A percentile compares a stretch with the other conserved stretches of the same genome.
phyloP scores from a whole-genome alignment of 345 rosid genomes.

The Salix suchowensis region DNA sequence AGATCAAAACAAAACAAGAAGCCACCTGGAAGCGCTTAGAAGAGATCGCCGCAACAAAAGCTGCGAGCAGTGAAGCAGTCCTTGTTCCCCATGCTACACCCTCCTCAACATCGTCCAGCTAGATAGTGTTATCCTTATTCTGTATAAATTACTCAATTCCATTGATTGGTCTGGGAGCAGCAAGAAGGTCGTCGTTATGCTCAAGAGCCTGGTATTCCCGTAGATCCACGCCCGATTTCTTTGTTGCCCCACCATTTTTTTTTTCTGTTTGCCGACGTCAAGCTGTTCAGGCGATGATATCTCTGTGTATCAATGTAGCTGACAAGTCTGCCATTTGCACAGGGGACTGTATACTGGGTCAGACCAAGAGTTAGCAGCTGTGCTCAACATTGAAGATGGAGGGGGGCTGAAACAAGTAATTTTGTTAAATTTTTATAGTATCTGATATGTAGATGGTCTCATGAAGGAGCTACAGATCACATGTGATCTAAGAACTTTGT shows the following conservation, averaged over 20 bases:
- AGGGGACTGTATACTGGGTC: neutral
- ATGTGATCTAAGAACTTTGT: conserved; percentile 13
- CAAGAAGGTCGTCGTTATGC: conserved; percentile 8
- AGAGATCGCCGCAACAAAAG: conserved; percentile 60
- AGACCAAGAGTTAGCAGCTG: neutral
- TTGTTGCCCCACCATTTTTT: neutral
- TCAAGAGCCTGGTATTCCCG: neutral
- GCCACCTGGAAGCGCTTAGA: conserved; percentile 60
- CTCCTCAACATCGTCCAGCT: conserved; percentile 17
- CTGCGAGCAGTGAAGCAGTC: conserved; percentile 29
- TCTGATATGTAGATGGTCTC: conserved; percentile 9
- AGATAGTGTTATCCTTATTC: conserved; percentile 11
- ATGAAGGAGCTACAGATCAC: conserved; percentile 16
- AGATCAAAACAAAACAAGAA: conserved; percentile 32
- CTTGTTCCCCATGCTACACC: conserved; percentile 18
- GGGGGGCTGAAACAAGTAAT: neutral
- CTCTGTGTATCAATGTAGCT: neutral
- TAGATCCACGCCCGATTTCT: neutral
- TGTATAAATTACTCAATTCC: conserved; percentile 8
- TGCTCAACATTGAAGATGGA: neutral
- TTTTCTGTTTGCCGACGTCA: neutral
- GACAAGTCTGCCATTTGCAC: neutral
- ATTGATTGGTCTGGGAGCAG: conserved; percentile 8
- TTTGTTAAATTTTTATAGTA: neutral
- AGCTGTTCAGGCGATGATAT: neutral